Percentiles rank a stretch among this genome's conserved stretches.
These are phyloP conservation scores for Apiospora pterosperma DNA, from an alignment of 2,329 filamentous ascomycete species.

Conservation along the genomic window DNA sequence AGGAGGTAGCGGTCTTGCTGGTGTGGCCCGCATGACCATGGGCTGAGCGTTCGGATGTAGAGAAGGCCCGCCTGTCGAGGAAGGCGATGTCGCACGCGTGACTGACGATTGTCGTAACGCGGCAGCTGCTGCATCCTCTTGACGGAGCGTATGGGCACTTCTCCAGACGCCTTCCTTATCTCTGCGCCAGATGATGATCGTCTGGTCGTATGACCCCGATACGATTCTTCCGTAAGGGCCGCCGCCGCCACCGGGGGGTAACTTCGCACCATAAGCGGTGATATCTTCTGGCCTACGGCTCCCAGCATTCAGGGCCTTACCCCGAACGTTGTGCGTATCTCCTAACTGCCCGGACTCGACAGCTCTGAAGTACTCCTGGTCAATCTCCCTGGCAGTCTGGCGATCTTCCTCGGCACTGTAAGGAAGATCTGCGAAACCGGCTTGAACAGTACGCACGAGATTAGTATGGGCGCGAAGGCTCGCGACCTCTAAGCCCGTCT, in stretches of 20 bases:
- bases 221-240: conserved; percentile 92
- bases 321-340: conserved; percentile 29
- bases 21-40: conserved; percentile 8
- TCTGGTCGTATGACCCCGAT: conserved; percentile 94
- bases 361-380: conserved; percentile 67
- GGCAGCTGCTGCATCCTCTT: conserved; percentile 64
- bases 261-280: conserved; percentile 75
- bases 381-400: conserved; percentile 68
- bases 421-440: conserved; percentile 85
- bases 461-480: conserved; percentile 78
- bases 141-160: conserved; percentile 68
- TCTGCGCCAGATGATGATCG: conserved; percentile 90
- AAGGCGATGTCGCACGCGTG: conserved; percentile 3
- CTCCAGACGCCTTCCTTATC: conserved; percentile 84
- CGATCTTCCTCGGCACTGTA: conserved; percentile 74
- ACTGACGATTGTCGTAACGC: conserved; percentile 29
- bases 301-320: conserved; percentile 60
- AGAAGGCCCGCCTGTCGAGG: conserved; percentile 4
- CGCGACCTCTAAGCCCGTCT: conserved; percentile 83
- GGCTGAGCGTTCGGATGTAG: conserved; percentile 11
- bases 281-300: conserved; percentile 74
- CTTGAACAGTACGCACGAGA: conserved; percentile 90
- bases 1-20: conserved; percentile 15
- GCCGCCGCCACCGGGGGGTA: conserved; percentile 88
- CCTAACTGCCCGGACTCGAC: conserved; percentile 48